A percentile compares a stretch with the other conserved stretches of the same genome.
These are phyloP conservation scores for Xerocomellus amylosporus DNA, from an alignment of 768 basidiomycete genomes.

Conservation along the genomic window DNA sequence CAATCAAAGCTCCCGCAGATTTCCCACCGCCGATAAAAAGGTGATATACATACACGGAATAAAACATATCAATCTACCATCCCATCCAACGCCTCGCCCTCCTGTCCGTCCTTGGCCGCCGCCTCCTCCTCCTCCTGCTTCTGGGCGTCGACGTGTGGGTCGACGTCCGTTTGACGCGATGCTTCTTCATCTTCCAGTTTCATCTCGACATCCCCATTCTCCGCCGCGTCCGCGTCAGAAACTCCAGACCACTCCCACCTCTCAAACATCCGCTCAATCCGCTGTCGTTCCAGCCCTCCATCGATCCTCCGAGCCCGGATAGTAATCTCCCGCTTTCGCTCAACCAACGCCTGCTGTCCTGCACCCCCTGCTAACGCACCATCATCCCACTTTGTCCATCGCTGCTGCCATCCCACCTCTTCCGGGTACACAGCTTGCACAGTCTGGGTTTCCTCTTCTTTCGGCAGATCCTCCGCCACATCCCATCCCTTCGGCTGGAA, in stretches of 20 bases:
- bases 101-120: not conserved
- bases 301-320: slow-evolving; percentile 56
- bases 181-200: slow-evolving; percentile 21
- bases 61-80: slow-evolving; percentile 17
- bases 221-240: slow-evolving; percentile 2
- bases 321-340: slow-evolving; percentile 45
- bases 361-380: slow-evolving; percentile 29
- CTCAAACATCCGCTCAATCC: slow-evolving; percentile 65
- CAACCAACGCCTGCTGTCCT: slow-evolving; percentile 39
- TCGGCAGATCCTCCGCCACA: slow-evolving; percentile 40
- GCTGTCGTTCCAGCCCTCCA: slow-evolving; percentile 65
- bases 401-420: slow-evolving; percentile 43
- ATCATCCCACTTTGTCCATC: slow-evolving; percentile 40
- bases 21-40: slow-evolving; percentile 12
- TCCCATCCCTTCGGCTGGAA: slow-evolving; percentile 74
- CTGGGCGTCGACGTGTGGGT: slow-evolving; percentile 1
- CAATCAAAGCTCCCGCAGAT: not conserved
- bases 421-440: slow-evolving; percentile 41
- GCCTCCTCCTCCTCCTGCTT: slow-evolving; percentile 6
- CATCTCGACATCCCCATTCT: slow-evolving; percentile 31
- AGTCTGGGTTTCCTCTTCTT: slow-evolving; percentile 39
- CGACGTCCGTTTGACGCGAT: slow-evolving; percentile 4
- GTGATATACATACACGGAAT: slow-evolving; percentile 1
- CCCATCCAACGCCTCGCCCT: not conserved
- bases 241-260: slow-evolving; percentile 56